These are phyloP conservation scores for Volvariella surrecta DNA, from an alignment of 1,284 basidiomycete species.

Conservation along the genomic window DNA sequence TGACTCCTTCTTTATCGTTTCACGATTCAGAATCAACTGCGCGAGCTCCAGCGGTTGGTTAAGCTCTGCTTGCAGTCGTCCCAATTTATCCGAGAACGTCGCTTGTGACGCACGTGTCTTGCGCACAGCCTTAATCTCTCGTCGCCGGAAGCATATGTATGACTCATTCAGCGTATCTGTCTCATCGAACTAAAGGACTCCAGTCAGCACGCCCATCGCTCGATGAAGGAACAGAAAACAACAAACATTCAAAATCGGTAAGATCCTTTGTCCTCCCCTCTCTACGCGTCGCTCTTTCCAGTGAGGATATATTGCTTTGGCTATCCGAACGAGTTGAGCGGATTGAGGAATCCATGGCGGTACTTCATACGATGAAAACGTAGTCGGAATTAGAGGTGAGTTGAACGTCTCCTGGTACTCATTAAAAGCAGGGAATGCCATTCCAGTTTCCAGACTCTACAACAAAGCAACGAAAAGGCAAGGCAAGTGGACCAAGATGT, in stretches of 20 bases:
- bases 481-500: conserved; percentile 1
- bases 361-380: conserved; percentile 55
- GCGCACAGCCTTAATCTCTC: conserved; percentile 90
- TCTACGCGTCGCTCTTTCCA: conserved; percentile 76
- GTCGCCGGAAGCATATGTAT: conserved; percentile 95
- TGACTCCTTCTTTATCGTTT: conserved; percentile 65
- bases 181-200: conserved; percentile 68
- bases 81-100: conserved; percentile 81
- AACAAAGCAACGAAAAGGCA: not conserved
- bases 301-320: conserved; percentile 67
- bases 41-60: conserved; percentile 68
- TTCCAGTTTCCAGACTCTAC: conserved; percentile 55
- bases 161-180: conserved; percentile 87
- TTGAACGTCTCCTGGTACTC: conserved; percentile 74
- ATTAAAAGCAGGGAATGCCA: conserved; percentile 68
- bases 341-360: conserved; percentile 57
- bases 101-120: conserved; percentile 92
- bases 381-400: conserved; percentile 41
- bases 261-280: conserved; percentile 70
- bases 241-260: conserved; percentile 73
- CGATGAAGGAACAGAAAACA: not conserved
- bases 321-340: conserved; percentile 49
- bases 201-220: conserved; percentile 1
- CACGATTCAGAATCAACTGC: conserved; percentile 60
- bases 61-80: conserved; percentile 76